Evolutionary conservation across 441 rosid genomes (phyloP), one percentile per base, ranked within the genome.

Genomic region (Geranium incanum): DNA sequence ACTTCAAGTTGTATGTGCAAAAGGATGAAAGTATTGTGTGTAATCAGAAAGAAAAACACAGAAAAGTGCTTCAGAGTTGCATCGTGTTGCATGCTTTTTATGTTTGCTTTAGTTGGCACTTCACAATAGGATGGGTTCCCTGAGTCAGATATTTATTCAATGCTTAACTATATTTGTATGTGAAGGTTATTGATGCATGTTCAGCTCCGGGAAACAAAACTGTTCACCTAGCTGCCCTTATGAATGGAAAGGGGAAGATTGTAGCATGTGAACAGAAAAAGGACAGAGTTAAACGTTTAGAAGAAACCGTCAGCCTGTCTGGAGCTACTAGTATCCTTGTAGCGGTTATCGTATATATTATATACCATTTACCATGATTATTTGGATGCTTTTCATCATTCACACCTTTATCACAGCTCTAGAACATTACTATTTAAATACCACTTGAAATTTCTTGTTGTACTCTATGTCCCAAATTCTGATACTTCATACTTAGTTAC

Each of bases 201-300:
- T 85, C 98, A 77, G 96, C 98, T 78, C 98, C 97, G 48, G 98
- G 98, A 76, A 93, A 93, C 87, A 91, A 93, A 87, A 93, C 97
- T 67, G 87, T 87, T 45, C 95, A 93, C 80, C 90, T 93, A 63
- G 98, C 97, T 57, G 93, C 98, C 68, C 88, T 93, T 60, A 89
- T 89, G 98, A 72, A 78, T 77, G 98, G 94, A 66, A 81, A 83
- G 73, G 98, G 97, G 28, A 87, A 80, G 78, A 80, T 91, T 68
- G 72, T 86, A 63, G 95, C 98, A 33, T 93, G 98, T 6, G 98
- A 93, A 75, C 86, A 88, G 72, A 86, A 86, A 38, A 79, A 86
- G 79, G 89, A 84, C 67, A 85, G 97, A 41, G 75, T 89, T 72
- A 81, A 85, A 62, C 89, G 91, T 71, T 75, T 93, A 74, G 81